Evolutionary conservation across 306 rosid genomes (phyloP), one percentile per base, ranked within the genome.

Genomic region (Fragaria ananassa): DNA sequence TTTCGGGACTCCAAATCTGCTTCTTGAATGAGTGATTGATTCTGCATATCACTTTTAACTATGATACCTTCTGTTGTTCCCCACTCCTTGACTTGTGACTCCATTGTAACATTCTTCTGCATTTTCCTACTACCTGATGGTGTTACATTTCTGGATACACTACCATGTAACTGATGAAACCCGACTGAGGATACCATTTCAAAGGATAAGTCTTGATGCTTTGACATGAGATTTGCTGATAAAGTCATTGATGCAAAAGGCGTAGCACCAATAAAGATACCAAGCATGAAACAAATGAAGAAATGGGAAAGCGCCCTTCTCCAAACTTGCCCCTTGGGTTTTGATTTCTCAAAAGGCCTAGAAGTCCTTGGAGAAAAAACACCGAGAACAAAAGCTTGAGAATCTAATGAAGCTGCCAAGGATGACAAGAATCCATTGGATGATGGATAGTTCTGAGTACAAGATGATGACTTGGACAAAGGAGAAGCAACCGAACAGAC

Each of bases 401-500:
- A 81, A 39, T 90, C 87, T 71, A 86, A 60, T 56, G 86, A 66
- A 76, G 81, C 15, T 2, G 82, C 46, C 4, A 88, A 74, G 69
- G 84, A 71, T 47, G 87, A 78, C 39, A 86, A 80, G 71, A 84
- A 72, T 70, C 95, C 90, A 80, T 74, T 74, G 0, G 88, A 80
- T n/a, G 81, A 75, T 10, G 84, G 56, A 65, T 74, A 75, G 74
- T 80, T 88, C 71, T 86, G 93, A 84, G 87, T 84, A 83, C 84
- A 86, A 0, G 82, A 77, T 17, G 96, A 91, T 18, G 91, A 85
- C 76, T 84, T 88, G 41, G 96, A 95, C 84, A 90, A 85, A 8
- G 98, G 92, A 80, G 98, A 95, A 80, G 85, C 88, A 27, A 84
- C 93, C 34, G 89, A 86, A 83, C 84, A 78, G 15, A 72, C 80